phyloP scores from a whole-genome alignment of 495 filamentous ascomycete genomes.

The Cladorrhinum samala region DNA sequence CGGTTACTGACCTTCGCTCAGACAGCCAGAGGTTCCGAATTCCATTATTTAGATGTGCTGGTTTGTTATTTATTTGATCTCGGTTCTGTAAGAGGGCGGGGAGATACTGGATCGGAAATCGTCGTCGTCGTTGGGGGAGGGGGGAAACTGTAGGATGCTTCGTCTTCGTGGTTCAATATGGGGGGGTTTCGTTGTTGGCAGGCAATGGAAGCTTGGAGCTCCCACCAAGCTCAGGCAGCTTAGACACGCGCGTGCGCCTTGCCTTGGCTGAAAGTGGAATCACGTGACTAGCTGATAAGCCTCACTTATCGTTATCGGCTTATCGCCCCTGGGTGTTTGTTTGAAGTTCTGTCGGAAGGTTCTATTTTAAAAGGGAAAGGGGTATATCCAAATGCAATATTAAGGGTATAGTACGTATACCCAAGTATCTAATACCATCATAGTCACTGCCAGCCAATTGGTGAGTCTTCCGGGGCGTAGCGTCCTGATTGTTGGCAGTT shows the following conservation, averaged over 20 bases:
- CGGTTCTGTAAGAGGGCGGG: neutral
- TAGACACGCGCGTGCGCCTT: constrained; percentile 31
- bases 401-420: neutral
- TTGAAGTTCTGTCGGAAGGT: no score
- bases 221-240: constrained; percentile 43
- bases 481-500: neutral
- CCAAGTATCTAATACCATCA: constrained; percentile 12
- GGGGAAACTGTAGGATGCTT: no score
- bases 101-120: neutral
- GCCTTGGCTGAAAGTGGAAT: constrained; percentile 8
- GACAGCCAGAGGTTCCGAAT: constrained; percentile 59
- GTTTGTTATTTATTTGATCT: constrained; percentile 7
- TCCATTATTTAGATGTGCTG: constrained; percentile 38
- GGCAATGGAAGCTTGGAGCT: constrained; percentile 20
- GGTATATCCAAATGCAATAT: neutral
- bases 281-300: constrained; percentile 20
- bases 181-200: constrained; percentile 13
- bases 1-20: constrained; percentile 59
- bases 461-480: neutral
- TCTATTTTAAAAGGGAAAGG: neutral
- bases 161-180: neutral
- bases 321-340: no score
- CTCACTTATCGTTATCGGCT: neutral
- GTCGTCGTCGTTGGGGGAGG: no score
- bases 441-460: neutral